A percentile compares a stretch with the other conserved stretches of the same genome.
phyloP scores from a whole-genome alignment of 2,329 filamentous ascomycete species.

The Colletotrichum sp. region DNA sequence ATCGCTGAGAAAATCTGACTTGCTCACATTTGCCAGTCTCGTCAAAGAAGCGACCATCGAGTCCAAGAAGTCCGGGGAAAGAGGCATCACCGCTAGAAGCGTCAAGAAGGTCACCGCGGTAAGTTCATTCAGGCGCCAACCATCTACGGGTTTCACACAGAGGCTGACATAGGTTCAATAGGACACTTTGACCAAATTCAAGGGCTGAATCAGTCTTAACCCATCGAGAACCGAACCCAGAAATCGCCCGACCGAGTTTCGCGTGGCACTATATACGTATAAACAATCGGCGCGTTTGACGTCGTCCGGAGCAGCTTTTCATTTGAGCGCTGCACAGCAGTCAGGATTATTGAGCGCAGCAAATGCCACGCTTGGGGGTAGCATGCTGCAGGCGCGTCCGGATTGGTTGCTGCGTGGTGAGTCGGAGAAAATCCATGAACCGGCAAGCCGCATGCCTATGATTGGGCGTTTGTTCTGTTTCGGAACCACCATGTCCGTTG shows the following conservation, averaged over 20 bases:
- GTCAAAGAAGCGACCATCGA: slow-evolving; percentile 81
- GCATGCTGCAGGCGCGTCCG: background rate
- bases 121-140: slow-evolving; percentile 33
- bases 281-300: background rate
- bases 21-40: slow-evolving; percentile 39
- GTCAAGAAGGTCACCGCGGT: slow-evolving; percentile 81
- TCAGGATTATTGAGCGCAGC: background rate
- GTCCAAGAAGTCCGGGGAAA: slow-evolving; percentile 76
- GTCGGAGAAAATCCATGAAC: background rate
- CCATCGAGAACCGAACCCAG: background rate
- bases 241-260: background rate
- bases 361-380: background rate
- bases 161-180: slow-evolving; percentile 31
- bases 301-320: background rate
- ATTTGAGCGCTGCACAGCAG: background rate
- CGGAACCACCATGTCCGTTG: background rate
- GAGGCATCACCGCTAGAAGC: slow-evolving; percentile 74
- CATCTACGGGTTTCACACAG: background rate
- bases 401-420: background rate
- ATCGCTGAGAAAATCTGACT: background rate
- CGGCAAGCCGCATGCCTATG: background rate
- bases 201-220: slow-evolving; percentile 44
- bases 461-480: background rate
- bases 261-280: background rate
- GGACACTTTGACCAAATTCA: slow-evolving; percentile 72